Percentiles rank a stretch among this genome's conserved stretches.
phyloP scores from a whole-genome alignment of 306 rosid species.

The Cucumis hystrix region DNA sequence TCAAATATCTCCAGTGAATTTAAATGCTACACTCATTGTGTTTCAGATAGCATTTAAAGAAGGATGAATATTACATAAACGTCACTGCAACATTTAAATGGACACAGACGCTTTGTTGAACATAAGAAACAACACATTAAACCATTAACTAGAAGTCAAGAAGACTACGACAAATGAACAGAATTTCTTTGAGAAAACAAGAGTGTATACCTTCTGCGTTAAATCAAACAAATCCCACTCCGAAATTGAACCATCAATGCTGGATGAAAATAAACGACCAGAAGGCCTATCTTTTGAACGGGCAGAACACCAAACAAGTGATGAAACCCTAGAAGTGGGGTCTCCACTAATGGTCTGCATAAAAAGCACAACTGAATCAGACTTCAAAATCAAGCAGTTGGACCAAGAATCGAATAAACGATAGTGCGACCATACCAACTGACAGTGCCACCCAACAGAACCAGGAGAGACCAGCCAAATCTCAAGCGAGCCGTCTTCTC shows the following conservation, averaged over 20 bases:
- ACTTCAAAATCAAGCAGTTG: not conserved
- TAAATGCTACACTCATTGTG: not conserved
- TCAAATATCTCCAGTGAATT: not conserved
- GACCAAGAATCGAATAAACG: not conserved
- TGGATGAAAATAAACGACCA: slow-evolving; percentile 73
- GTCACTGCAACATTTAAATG: not conserved
- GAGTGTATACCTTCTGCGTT: slow-evolving; percentile 54
- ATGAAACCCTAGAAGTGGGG: slow-evolving; percentile 46
- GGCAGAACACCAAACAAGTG: slow-evolving; percentile 70
- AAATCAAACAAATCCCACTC: slow-evolving; percentile 75
- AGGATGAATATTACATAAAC: not conserved
- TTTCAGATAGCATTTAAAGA: not conserved
- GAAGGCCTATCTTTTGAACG: slow-evolving; percentile 32
- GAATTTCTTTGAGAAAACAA: not conserved
- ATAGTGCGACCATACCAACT: slow-evolving; percentile 34
- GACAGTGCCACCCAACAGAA: slow-evolving; percentile 95
- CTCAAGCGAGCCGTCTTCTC: slow-evolving; percentile 83
- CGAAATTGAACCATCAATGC: slow-evolving; percentile 65
- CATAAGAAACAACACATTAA: not conserved
- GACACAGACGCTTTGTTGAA: not conserved
- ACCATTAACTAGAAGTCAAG: not conserved
- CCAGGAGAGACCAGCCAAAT: slow-evolving; percentile 98
- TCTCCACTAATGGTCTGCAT: slow-evolving; percentile 71
- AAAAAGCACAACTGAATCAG: slow-evolving; percentile 2
- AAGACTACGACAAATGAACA: not conserved